phyloP scores from a whole-genome alignment of 2,329 filamentous ascomycete species.

The Colletotrichum shisoi region DNA sequence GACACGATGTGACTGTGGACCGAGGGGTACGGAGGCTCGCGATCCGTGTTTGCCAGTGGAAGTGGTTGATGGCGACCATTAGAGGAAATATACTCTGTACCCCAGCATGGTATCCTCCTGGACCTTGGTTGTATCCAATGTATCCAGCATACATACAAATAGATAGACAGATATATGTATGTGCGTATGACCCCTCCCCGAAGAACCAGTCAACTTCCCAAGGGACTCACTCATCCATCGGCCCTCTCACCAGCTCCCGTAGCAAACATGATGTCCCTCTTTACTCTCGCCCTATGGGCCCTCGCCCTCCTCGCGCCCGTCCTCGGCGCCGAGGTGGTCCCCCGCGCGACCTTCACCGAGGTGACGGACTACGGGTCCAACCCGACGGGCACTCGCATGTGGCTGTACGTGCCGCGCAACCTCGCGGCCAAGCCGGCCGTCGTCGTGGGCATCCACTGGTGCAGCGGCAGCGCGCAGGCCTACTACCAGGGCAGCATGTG shows the following conservation, averaged over 20 bases:
- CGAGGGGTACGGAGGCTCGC: slow-evolving; percentile 16
- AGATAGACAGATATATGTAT: not conserved
- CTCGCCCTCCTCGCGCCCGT: not conserved
- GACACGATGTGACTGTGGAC: slow-evolving; percentile 9
- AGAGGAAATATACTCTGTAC: no score
- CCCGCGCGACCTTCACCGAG: slow-evolving; percentile 38
- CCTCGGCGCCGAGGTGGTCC: slow-evolving; percentile 35
- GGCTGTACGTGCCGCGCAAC: slow-evolving; percentile 49
- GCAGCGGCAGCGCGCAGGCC: slow-evolving; percentile 60
- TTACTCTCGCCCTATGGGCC: slow-evolving; percentile 14
- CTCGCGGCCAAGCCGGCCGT: slow-evolving; percentile 56
- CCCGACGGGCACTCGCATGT: slow-evolving; percentile 38
- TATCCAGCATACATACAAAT: no score
- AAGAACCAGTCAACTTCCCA: not conserved
- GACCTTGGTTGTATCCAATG: no score
- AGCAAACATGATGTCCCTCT: slow-evolving; percentile 13
- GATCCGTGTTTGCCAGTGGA: slow-evolving; percentile 15
- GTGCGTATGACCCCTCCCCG: not conserved
- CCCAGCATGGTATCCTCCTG: no score
- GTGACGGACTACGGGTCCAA: slow-evolving; percentile 38
- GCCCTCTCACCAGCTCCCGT: not conserved
- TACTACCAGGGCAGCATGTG: slow-evolving; percentile 61
- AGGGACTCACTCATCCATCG: not conserved
- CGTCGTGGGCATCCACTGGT: slow-evolving; percentile 65
- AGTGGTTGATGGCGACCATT: not conserved